Conservation (phyloP, 129 eudicot species). For the Artemisia argyi region DNA sequence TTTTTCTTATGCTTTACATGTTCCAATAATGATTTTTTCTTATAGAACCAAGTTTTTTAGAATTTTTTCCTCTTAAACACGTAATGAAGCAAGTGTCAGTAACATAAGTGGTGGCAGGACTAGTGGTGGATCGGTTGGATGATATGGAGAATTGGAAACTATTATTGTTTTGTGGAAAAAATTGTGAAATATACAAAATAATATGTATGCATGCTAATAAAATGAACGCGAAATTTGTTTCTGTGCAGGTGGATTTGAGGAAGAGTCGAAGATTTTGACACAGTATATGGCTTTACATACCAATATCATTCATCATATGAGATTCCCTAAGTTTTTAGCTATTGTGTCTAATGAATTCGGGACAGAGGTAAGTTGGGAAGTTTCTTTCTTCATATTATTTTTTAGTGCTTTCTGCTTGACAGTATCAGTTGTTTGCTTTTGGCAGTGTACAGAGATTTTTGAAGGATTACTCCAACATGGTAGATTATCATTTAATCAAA, state of each 20-base stretch:
- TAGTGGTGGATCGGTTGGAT: no score
- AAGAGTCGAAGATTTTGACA: slow-evolving; percentile 53
- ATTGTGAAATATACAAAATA: not conserved
- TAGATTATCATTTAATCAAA: slow-evolving; percentile 74
- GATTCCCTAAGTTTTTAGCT: slow-evolving; percentile 77
- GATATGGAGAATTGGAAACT: not conserved
- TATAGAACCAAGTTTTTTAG: not conserved
- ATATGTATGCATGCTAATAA: not conserved
- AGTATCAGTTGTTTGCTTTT: slow-evolving; percentile 1
- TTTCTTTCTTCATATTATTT: not conserved
- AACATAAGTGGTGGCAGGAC: no score
- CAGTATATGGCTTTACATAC: slow-evolving; percentile 78
- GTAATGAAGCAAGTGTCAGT: not conserved
- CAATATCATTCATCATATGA: slow-evolving; percentile 76
- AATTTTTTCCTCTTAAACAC: not conserved
- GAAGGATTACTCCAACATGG: slow-evolving; percentile 91
- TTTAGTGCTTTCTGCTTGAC: slow-evolving; percentile 11
- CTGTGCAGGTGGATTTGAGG: slow-evolving; percentile 69
- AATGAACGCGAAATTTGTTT: slow-evolving; percentile 11
- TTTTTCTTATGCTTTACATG: not conserved
- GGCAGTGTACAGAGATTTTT: slow-evolving; percentile 61
- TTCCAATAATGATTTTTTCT: not conserved
- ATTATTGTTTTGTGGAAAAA: not conserved
- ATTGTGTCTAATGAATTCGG: slow-evolving; percentile 67
- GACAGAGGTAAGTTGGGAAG: slow-evolving; percentile 50